Evolutionary conservation across 192 early-diverging fungal genomes (phyloP).

Genomic region (Rhizoclosmatium sp.): DNA sequence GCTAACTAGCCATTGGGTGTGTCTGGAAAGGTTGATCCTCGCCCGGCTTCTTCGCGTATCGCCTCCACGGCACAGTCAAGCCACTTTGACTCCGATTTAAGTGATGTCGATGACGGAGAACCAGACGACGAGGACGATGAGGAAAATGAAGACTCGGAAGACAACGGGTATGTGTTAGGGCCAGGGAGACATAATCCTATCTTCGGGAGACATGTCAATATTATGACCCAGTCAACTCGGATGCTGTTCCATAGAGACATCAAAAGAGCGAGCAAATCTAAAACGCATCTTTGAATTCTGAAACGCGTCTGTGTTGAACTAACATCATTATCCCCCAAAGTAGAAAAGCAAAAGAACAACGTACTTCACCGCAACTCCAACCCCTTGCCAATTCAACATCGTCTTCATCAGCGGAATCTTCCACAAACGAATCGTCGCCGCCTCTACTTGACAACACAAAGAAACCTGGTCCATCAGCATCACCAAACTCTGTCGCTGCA

Average conservation of each 20-base stretch:
- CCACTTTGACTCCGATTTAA: not conserved
- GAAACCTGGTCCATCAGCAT: not conserved
- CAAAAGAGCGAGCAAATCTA: no score
- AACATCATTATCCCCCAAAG: no score
- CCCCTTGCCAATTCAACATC: not conserved
- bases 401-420: not conserved
- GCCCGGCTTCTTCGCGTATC: not conserved
- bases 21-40: not conserved
- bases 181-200: no score
- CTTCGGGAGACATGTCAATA: no score
- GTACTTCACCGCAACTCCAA: not conserved
- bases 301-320: not conserved
- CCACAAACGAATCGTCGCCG: not conserved
- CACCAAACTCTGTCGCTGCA: no score
- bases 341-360: no score
- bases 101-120: constrained; percentile 4
- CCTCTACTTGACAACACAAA: not conserved
- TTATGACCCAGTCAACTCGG: no score
- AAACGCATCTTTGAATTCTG: not conserved
- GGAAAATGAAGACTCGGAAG: not conserved
- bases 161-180: no score
- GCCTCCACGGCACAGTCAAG: not conserved
- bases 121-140: constrained; percentile 17
- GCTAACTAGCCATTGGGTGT: no score
- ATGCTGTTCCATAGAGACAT: no score